phyloP scores from a whole-genome alignment of 2,329 filamentous ascomycete species.

The Colletotrichum simmondsii region DNA sequence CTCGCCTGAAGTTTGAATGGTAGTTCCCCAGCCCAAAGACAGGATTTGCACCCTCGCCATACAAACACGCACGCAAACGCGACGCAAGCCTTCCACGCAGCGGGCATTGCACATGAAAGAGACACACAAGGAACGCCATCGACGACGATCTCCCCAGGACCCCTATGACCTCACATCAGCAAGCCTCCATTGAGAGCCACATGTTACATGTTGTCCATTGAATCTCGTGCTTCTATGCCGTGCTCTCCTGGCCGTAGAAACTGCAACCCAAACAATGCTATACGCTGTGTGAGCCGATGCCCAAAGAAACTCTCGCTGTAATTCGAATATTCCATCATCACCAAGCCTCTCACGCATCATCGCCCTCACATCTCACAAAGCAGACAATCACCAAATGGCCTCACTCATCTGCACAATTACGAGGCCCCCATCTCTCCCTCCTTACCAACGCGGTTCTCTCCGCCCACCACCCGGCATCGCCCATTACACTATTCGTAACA shows the following conservation, averaged over 20 bases:
- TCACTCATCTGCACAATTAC: constrained; percentile 28
- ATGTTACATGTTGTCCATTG: not conserved
- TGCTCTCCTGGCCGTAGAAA: not conserved
- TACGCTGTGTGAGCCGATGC: not conserved
- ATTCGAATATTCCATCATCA: not conserved
- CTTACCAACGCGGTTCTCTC: not conserved
- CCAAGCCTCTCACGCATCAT: not conserved
- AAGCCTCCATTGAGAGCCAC: not conserved
- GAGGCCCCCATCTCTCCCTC: not conserved
- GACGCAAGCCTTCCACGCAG: not conserved
- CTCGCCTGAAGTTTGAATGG: not conserved
- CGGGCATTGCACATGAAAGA: not conserved
- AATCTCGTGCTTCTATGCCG: not conserved
- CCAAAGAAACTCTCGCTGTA: not conserved
- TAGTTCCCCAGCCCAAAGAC: not conserved
- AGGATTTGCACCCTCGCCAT: not conserved
- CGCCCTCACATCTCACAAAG: constrained; percentile 23
- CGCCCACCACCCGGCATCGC: not conserved
- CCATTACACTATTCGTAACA: not conserved
- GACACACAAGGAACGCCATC: not conserved
- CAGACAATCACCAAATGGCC: not conserved
- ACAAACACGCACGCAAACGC: too few species aligned
- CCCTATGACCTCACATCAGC: constrained; percentile 31
- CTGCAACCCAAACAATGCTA: not conserved
- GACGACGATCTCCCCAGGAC: constrained; percentile 21